Base-by-base conservation (phyloP, 1,284 basidiomycete species). In the Hypsizygus ulmarius region DNA sequence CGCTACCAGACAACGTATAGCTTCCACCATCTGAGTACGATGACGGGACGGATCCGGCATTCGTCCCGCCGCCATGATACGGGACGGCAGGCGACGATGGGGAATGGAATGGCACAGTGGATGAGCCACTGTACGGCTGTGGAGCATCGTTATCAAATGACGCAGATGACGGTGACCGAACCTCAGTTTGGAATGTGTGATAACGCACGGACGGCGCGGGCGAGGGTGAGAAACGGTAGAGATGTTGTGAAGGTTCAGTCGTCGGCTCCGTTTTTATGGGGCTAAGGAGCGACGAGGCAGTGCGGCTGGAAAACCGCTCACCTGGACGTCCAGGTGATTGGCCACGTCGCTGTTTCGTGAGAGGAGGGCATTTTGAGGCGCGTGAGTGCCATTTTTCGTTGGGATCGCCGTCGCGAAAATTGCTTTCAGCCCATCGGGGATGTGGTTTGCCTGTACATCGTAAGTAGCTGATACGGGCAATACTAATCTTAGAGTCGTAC, bases 351-450 rank as follows among this genome's bases (percentile, higher is more conserved):
- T 72, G 69, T 59, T 72, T 71, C 28, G 64, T 61, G 42, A 71
- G 58, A 14, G 77, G 63, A 34, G 67, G 59, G 62, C 77, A 79
- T 63, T 87, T 85, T n/a, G 82, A 77, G 2, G 86, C 85, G 39
- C 86, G 78, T n/a, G 87, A 88, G 64, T 89, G 86, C 86, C 86
- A 89, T 62, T 87, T 84, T 66, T 89, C 87, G 56, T 79, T 82
- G 2, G 84, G 80, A 64, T 89, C 86, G 16, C 84, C 84, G 55
- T 89, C 84, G 51, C 84, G 80, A 64, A 86, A 86, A 67, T 73
- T 82, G 57, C 74, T 77, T 56, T 88, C 87, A 8, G 87, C 87
- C 87, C 87, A 89, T 36, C 84, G 81, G 45, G 87, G 87, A 61
- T 89, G 85, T 12, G 87, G 87, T 64, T 90, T 90, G 52, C 87